Evolutionary conservation across 345 rosid genomes (phyloP).

Genomic region (Eucalyptus cloeziana): DNA sequence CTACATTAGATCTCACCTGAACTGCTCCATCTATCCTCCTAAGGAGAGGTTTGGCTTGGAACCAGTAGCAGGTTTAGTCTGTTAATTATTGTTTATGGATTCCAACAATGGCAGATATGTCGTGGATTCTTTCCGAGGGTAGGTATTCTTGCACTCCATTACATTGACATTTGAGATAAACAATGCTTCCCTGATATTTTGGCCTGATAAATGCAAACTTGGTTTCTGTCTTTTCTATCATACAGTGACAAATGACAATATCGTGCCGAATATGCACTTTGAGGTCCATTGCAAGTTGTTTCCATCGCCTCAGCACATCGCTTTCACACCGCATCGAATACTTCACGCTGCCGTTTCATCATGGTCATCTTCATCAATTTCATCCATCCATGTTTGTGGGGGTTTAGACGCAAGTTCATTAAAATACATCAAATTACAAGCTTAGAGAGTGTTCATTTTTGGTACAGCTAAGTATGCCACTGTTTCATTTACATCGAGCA

Average conservation of each 20-base stretch:
- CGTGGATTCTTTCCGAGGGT: background rate
- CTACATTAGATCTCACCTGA: background rate
- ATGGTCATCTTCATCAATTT: background rate
- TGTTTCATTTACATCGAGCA: background rate
- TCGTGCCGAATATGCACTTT: background rate
- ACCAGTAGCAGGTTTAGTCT: background rate
- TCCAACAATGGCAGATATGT: background rate
- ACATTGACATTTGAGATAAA: background rate
- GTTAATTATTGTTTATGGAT: background rate
- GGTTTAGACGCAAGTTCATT: background rate
- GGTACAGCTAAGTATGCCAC: background rate
- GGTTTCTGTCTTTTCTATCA: background rate
- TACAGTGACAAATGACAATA: background rate
- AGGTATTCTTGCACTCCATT: background rate
- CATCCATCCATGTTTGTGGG: background rate
- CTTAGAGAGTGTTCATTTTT: background rate
- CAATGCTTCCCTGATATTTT: background rate
- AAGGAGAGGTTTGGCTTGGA: background rate
- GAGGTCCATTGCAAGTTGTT: background rate
- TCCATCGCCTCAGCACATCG: background rate
- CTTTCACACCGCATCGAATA: background rate
- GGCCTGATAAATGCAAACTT: background rate
- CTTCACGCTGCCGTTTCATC: background rate
- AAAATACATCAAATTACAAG: background rate
- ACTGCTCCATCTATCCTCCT: background rate